These are phyloP conservation scores for Starmerella gropengiesseri DNA, from an alignment of 805 yeast genomes.

Conservation along the genomic window DNA sequence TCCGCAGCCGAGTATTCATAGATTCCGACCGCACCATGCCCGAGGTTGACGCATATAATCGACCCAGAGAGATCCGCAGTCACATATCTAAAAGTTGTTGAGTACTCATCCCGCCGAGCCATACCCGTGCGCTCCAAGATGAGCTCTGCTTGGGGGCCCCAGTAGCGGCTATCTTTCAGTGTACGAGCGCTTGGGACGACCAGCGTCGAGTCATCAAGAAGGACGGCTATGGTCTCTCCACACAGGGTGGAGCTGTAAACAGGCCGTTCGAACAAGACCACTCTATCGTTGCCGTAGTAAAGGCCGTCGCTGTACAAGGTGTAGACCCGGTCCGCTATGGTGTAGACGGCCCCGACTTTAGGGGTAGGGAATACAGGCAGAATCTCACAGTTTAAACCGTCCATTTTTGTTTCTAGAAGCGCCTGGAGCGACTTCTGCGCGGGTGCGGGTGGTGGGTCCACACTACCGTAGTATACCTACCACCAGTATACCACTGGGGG, in stretches of 20 bases:
- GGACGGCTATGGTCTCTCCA: not conserved
- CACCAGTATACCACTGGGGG: no score
- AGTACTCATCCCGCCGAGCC: not conserved
- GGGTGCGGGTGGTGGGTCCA: no score
- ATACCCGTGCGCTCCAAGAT: not conserved
- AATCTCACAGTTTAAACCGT: not conserved
- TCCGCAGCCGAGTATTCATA: not conserved
- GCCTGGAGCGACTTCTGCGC: no score
- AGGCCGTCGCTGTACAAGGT: not conserved
- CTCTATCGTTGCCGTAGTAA: not conserved
- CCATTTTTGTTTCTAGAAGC: no score
- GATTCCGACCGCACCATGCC: not conserved
- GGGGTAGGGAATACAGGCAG: constrained; percentile 1
- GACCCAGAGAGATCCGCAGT: constrained; percentile 2
- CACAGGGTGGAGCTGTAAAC: not conserved
- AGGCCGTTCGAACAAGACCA: not conserved
- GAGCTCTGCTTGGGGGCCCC: constrained; percentile 2
- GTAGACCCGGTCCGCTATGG: not conserved
- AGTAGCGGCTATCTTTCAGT: not conserved
- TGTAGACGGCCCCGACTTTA: not conserved
- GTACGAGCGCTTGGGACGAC: not conserved
- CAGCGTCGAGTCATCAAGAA: not conserved
- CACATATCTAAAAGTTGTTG: no score
- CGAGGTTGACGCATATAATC: not conserved
- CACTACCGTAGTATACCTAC: no score